These are phyloP conservation scores for Wickerhamiella kurtzmanii DNA, from an alignment of 805 yeast genomes.

Conservation along the genomic window DNA sequence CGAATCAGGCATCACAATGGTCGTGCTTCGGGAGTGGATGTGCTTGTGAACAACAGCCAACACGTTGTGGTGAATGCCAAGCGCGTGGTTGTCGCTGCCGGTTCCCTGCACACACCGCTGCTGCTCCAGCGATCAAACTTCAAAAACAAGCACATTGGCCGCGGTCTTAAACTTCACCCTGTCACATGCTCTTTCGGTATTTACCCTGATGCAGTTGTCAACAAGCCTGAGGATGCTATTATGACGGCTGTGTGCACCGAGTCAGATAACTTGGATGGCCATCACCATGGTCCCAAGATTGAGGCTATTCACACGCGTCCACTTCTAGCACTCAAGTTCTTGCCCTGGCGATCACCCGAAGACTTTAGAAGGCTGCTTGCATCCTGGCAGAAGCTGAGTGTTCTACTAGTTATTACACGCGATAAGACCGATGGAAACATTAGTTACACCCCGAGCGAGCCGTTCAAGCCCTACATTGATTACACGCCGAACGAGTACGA, in stretches of 20 bases:
- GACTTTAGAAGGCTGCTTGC: slow-evolving; percentile 26
- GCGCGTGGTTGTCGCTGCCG: slow-evolving; percentile 34
- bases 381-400: slow-evolving; percentile 28
- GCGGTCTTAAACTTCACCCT: slow-evolving; percentile 41
- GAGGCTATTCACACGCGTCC: slow-evolving; percentile 40
- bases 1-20: slow-evolving; percentile 31
- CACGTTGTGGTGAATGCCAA: slow-evolving; percentile 29
- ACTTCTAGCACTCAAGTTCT: slow-evolving; percentile 25
- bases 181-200: slow-evolving; percentile 31
- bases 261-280: slow-evolving; percentile 38
- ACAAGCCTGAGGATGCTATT: slow-evolving; percentile 33
- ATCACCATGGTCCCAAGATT: slow-evolving; percentile 39
- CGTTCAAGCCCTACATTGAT: slow-evolving; percentile 26
- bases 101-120: slow-evolving; percentile 38
- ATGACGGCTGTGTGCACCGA: slow-evolving; percentile 38
- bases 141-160: slow-evolving; percentile 37
- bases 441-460: slow-evolving; percentile 24
- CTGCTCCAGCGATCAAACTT: slow-evolving; percentile 37
- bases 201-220: slow-evolving; percentile 28
- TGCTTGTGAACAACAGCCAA: slow-evolving; percentile 23
- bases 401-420: slow-evolving; percentile 34
- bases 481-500: slow-evolving; percentile 33
- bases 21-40: slow-evolving; percentile 33
- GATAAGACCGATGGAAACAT: slow-evolving; percentile 30
- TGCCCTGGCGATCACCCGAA: slow-evolving; percentile 33